Base-by-base conservation (phyloP, 495 filamentous ascomycete genomes). In the Bacidia gigantensis region DNA sequence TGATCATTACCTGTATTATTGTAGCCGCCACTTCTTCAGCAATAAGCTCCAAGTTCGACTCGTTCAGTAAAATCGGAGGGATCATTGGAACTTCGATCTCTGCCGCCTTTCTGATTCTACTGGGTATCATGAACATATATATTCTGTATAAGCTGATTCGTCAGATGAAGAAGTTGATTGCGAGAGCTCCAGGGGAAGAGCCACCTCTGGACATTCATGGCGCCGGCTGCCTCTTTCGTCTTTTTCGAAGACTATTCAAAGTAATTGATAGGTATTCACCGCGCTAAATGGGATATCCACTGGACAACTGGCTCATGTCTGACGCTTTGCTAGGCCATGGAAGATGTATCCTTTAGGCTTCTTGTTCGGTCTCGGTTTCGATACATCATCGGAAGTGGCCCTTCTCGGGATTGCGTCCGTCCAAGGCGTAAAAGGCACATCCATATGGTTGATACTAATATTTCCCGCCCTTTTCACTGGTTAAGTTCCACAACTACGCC, bases 291-390 rank as follows among this genome's bases (percentile, higher is more conserved):
- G n/a, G n/a, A n/a, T n/a, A n/a, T n/a, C n/a, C n/a, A n/a, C n/a
- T n/a, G n/a, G n/a, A n/a, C n/a, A n/a, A n/a, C n/a, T n/a, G n/a
- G n/a, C n/a, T n/a, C n/a, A n/a, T n/a, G n/a, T n/a, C n/a, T n/a
- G 46, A 12, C 22, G 17, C 11, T 11, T 0, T n/a, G 12, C 20
- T 25, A 78, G 75, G 3, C 87, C 89, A 0, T 98, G 92, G 92
- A 98, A 98, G 66, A 98, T 96, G 90, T 83, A 94, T 63, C 87
- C 88, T 3, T 69, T 97, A 2, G 90, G 90, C 3, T 71, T 95
- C 2, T 63, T 96, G 20, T 98, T 98, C 65, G 92, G 92, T 14
- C 72, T 96, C 10, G 92, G 92, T 1, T 98, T 98, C 64, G 92
- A 98, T 65, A 96, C 92, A 0, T 93, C 86, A 29, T 90, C 84